Conservation (phyloP, 805 yeast species). For the Metschnikowia peoriensis region DNA sequence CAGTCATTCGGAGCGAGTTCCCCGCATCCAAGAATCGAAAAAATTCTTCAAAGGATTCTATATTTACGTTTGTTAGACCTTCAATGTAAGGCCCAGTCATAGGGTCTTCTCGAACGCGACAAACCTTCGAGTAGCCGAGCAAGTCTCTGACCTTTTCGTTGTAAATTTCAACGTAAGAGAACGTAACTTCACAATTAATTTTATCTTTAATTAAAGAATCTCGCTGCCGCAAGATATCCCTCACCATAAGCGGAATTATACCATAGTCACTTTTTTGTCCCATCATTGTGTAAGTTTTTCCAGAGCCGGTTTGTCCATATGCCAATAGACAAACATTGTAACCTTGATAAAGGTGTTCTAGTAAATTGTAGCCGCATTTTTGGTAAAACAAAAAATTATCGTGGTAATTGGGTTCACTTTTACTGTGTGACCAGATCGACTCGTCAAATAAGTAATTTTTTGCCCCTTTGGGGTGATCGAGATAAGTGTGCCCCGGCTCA, state of each 20-base stretch:
- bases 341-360: slow-evolving; percentile 51
- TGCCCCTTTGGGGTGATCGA: slow-evolving; percentile 25
- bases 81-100: slow-evolving; percentile 72
- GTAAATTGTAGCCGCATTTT: slow-evolving; percentile 54
- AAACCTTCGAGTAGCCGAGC: slow-evolving; percentile 31
- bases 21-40: slow-evolving; percentile 49
- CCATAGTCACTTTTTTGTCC: slow-evolving; percentile 37
- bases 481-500: slow-evolving; percentile 20
- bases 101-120: slow-evolving; percentile 65
- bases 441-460: slow-evolving; percentile 50
- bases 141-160: slow-evolving; percentile 75
- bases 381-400: slow-evolving; percentile 53
- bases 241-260: slow-evolving; percentile 44
- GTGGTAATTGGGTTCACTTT: slow-evolving; percentile 32
- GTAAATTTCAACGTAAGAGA: slow-evolving; percentile 73
- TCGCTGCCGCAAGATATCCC: slow-evolving; percentile 48
- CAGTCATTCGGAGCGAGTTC: slow-evolving; percentile 58
- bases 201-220: slow-evolving; percentile 35
- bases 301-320: slow-evolving; percentile 45
- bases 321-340: slow-evolving; percentile 43
- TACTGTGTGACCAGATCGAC: slow-evolving; percentile 48
- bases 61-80: slow-evolving; percentile 51
- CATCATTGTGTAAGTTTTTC: slow-evolving; percentile 45
- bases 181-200: slow-evolving; percentile 38
- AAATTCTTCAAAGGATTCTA: slow-evolving; percentile 52